Evolutionary conservation across 768 basidiomycete genomes (phyloP).

Genomic region (Hemileccinum impolitum): DNA sequence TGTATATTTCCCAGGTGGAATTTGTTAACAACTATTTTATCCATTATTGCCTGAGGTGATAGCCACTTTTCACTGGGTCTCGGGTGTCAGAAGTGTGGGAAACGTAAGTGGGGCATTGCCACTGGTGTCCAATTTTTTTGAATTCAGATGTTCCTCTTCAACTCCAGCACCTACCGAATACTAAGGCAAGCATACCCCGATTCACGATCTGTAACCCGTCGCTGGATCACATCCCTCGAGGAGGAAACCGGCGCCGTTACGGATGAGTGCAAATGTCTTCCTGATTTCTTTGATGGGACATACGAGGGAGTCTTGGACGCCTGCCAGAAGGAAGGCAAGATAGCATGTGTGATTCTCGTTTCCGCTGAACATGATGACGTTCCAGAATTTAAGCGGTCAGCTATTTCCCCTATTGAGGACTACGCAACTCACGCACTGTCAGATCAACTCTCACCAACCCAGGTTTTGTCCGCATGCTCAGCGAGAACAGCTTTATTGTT

Average conservation of each 20-base stretch:
- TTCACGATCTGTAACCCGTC: constrained; percentile 57
- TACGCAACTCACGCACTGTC: not conserved
- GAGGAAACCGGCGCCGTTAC: constrained; percentile 78
- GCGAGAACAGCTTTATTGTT: constrained; percentile 72
- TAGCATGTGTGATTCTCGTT: constrained; percentile 80
- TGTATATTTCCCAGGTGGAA: no score
- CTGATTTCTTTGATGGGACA: constrained; percentile 75
- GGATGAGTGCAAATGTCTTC: constrained; percentile 52
- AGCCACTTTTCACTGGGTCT: no score
- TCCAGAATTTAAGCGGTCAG: constrained; percentile 78
- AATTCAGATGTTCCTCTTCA: constrained; percentile 38
- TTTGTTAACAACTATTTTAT: no score
- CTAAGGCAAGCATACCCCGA: constrained; percentile 35
- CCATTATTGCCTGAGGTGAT: no score
- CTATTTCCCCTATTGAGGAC: not conserved
- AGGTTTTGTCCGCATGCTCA: constrained; percentile 61
- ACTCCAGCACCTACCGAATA: constrained; percentile 42
- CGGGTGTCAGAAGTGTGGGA: no score
- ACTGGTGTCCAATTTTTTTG: no score
- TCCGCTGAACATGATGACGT: constrained; percentile 92
- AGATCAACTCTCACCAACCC: constrained; percentile 77
- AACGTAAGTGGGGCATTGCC: no score
- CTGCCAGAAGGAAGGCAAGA: constrained; percentile 67
- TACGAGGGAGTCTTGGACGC: constrained; percentile 77
- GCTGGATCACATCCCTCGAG: constrained; percentile 78